phyloP scores from a whole-genome alignment of 176 grass and related monocot genomes.

The Musa acuminata region DNA sequence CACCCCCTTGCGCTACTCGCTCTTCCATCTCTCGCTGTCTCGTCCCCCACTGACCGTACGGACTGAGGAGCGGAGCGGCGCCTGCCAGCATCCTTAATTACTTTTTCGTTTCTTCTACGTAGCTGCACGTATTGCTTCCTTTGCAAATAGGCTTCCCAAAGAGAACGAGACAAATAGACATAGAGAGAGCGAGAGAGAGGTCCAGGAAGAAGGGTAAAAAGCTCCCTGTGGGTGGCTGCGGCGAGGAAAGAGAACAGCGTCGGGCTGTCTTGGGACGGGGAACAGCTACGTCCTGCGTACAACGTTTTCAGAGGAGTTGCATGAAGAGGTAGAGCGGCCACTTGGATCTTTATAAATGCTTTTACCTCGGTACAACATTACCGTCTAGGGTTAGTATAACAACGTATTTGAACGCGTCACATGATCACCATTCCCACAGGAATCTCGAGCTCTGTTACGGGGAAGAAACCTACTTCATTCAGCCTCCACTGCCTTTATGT shows the following conservation, averaged over 20 bases:
- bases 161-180: background rate
- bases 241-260: background rate
- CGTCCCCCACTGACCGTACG: constrained; percentile 19
- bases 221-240: background rate
- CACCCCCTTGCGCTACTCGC: background rate
- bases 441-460: no score
- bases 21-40: background rate
- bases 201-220: background rate
- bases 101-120: constrained; percentile 2
- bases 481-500: no score
- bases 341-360: no score
- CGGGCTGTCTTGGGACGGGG: background rate
- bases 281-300: background rate
- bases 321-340: no score
- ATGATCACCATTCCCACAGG: no score
- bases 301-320: no score
- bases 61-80: constrained; percentile 22
- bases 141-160: background rate
- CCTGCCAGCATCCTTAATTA: constrained; percentile 14
- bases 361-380: no score
- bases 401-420: no score
- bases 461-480: no score
- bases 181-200: background rate
- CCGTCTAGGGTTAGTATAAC: no score
- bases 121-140: background rate